Base-by-base conservation (phyloP, 495 filamentous ascomycete species). In the Penicillium crystallinum region DNA sequence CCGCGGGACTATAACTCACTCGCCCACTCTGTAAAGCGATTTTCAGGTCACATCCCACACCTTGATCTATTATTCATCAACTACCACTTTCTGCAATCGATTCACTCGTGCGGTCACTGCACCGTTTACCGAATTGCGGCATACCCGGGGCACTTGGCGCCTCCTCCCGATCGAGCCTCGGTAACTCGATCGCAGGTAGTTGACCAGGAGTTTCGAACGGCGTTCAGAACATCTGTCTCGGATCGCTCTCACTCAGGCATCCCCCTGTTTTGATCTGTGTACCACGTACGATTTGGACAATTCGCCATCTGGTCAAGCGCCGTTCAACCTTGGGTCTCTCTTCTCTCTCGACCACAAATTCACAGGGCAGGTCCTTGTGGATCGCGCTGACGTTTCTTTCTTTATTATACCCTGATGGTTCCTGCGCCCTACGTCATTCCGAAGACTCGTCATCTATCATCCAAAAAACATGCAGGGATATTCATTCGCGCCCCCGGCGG, bases 401-500 rank as follows among this genome's bases (percentile, higher is more conserved):
- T 18, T 23, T 33, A 29, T 35, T 34, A 52, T 46, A 33, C 25
- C 40, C 23, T 17, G 22, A 49, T 46, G n/a, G 52, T 52, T 41
- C 18, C 31, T 27, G 7, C 27, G 34, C 2, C 30, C 19, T 11
- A 35, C 53, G 42, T 23, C 46, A 35, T 30, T n/a, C 6, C 14
- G 23, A 18, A 30, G 8, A 18, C 27, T 11, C 40, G 19, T 15
- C 22, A 21, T 18, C 17, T 22, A 30, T 36, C 31, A 46, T 38
- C 12, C 38, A 6, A 42, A 19, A 30, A 50, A 36, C 7, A 77
- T 77, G 74, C 72, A 77, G 37, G 63, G 67, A 33, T 80, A 73
- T 56, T 73, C 74, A 17, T 78, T 77, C 59, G 68, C 71, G 44
- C 71, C 77, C 38, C 72, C 75, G 18, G 66, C 66, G 15, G 72